A percentile compares a stretch with the other conserved stretches of the same genome.
phyloP scores from a whole-genome alignment of 1,284 basidiomycete species.

The Papiliotrema terrestris region DNA sequence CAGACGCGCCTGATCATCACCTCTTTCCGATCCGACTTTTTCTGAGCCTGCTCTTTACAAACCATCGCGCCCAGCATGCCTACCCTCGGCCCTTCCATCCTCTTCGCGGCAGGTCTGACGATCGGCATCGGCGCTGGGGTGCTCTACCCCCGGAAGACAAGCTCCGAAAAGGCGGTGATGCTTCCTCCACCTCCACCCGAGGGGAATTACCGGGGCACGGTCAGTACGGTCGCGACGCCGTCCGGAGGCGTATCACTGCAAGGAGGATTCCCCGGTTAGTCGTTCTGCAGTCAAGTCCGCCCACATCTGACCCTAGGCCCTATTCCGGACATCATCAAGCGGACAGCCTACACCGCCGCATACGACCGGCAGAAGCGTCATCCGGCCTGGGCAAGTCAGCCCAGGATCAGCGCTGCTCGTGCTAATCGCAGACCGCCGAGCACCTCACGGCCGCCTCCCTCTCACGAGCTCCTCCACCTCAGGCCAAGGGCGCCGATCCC shows the following conservation, averaged over 20 bases:
- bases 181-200: constrained; percentile 27
- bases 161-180: constrained; percentile 6
- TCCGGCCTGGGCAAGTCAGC: constrained; percentile 76
- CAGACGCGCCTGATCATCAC: too few relatives aligned
- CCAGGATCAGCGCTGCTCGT: neutral
- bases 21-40: neutral
- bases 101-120: constrained; percentile 47
- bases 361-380: constrained; percentile 89
- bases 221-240: constrained; percentile 24
- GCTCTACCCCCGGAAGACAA: constrained; percentile 22
- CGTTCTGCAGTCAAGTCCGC: constrained; percentile 58
- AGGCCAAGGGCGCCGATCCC: constrained; percentile 19
- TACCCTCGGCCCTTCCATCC: constrained; percentile 42
- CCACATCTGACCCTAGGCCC: constrained; percentile 59
- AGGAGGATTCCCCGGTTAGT: constrained; percentile 56
- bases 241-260: constrained; percentile 32
- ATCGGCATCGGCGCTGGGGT: constrained; percentile 43
- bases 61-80: constrained; percentile 26
- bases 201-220: constrained; percentile 12
- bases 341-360: constrained; percentile 78
- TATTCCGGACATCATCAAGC: constrained; percentile 70
- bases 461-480: constrained; percentile 53
- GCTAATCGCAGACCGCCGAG: constrained; percentile 71
- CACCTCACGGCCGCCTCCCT: constrained; percentile 78
- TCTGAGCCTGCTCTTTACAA: neutral